phyloP scores from a whole-genome alignment of 177 flowering plant genomes.

The Vitis hybrid region DNA sequence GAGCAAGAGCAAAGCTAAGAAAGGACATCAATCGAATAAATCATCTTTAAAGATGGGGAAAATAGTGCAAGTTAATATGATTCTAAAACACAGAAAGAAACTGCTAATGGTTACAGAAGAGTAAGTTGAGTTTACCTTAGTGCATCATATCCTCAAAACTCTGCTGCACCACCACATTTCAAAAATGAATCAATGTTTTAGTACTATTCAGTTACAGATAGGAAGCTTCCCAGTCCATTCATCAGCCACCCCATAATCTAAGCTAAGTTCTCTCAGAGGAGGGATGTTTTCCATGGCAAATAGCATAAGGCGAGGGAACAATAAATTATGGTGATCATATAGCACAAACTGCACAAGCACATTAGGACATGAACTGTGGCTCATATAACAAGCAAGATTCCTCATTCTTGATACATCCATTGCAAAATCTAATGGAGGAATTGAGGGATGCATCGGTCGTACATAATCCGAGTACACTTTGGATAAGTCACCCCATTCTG shows the following conservation, averaged over 20 bases:
- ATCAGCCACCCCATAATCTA: conserved; percentile 82
- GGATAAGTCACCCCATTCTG: conserved; percentile 94
- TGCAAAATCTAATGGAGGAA: conserved; percentile 83
- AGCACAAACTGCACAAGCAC: conserved; percentile 81
- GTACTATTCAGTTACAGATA: conserved; percentile 47
- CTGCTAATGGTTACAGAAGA: conserved; percentile 8
- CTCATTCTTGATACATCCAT: conserved; percentile 88
- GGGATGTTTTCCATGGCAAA: conserved; percentile 94
- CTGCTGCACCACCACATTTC: conserved; percentile 9
- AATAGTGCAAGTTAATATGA: background rate
- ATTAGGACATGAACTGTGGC: conserved; percentile 82
- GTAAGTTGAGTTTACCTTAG: conserved; percentile 19
- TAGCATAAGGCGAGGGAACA: conserved; percentile 84
- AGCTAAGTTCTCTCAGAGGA: conserved; percentile 86
- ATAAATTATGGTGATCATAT: conserved; percentile 65
- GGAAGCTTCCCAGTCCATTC: conserved; percentile 58
- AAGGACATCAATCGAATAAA: background rate
- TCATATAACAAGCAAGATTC: conserved; percentile 86
- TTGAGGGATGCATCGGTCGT: conserved; percentile 48
- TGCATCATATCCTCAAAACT: conserved; percentile 17
- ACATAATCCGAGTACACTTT: conserved; percentile 46
- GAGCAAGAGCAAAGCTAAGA: background rate
- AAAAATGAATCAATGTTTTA: conserved; percentile 14
- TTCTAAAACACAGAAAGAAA: conserved; percentile 4
- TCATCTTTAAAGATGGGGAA: background rate